Evolutionary conservation across 2,329 filamentous ascomycete genomes (phyloP), one percentile per base, ranked within the genome.

Genomic region (Beauveria medogensis): DNA sequence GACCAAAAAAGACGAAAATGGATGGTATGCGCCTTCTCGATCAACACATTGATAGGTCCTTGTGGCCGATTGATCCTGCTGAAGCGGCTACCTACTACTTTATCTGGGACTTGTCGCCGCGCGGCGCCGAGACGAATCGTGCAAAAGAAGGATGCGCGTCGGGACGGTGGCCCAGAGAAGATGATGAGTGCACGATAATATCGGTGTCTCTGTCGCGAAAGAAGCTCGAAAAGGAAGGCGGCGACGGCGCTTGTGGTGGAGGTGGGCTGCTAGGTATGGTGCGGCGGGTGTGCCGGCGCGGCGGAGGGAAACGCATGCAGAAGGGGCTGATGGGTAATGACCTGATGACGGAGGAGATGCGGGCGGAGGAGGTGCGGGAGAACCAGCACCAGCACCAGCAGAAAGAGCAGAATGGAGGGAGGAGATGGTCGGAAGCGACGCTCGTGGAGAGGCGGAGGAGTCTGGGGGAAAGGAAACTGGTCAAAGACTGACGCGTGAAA

Each of bases 1-100:
- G 34, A 37, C 34, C 34, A 5, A 43, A 24, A 3, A 46, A 18
- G 6, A 46, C 30, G 3, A 48, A 22, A 20, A 60, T 60, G 58
- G 37, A 60, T 14, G 41, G 20, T 7, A 47, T 60, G n/a, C 50
- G 58, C 28, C 20, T 60, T 18, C 58, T 60, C 51, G 58, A 60
- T 26, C 58, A 60, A 14, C 50, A 54, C 14, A 54, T 60, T 43
- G 58, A 60, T 30, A 37, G 22, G 58, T 60, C 58, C 16, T 16
- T 55, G 26, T 46, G 18, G 50, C 41, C 41, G 14, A 47, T 60
- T 20, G 50, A 47, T 16, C 58, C 58, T 16, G 34, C 58, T 20
- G 58, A 60, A 9, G 58, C 58, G 16, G 58, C 41, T 20, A 20
- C 47, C 16, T 60, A 47, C 43, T 43, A 54, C 12, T 60, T 60